phyloP scores from a whole-genome alignment of 306 rosid species.

The Cucurbita argyrosperma region DNA sequence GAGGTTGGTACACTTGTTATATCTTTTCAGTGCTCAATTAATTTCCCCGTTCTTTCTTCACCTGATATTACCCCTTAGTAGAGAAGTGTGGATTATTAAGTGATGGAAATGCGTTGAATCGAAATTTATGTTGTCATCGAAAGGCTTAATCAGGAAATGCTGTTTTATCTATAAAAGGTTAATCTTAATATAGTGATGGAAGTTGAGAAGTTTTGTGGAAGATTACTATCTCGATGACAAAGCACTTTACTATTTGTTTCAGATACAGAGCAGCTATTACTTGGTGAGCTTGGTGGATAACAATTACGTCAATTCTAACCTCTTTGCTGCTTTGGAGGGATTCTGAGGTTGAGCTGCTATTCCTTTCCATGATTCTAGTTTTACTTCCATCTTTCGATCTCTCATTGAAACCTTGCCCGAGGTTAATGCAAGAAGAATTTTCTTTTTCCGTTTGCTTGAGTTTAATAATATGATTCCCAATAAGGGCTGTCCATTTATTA shows the following conservation, averaged over 20 bases:
- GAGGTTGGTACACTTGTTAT: slow-evolving; percentile 32
- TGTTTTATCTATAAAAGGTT: not conserved
- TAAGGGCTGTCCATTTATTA: not conserved
- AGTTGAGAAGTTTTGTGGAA: not conserved
- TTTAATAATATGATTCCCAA: not conserved
- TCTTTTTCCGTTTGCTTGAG: not conserved
- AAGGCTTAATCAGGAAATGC: not conserved
- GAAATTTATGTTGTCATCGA: not conserved
- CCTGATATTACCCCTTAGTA: not conserved
- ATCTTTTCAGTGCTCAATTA: not conserved
- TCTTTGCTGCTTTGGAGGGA: slow-evolving; percentile 50
- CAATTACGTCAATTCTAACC: slow-evolving; percentile 52
- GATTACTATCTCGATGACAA: not conserved
- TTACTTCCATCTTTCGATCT: not conserved
- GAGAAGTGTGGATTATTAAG: not conserved
- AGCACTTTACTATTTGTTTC: slow-evolving; percentile 4
- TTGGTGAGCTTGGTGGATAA: slow-evolving; percentile 97
- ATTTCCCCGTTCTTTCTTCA: too few relatives aligned
- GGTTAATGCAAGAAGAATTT: not conserved
- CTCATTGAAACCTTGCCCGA: not conserved
- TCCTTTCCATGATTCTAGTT: not conserved
- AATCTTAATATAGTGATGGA: not conserved
- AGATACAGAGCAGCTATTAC: slow-evolving; percentile 61
- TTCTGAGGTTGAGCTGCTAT: slow-evolving; percentile 20
- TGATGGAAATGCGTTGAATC: not conserved